phyloP scores from a whole-genome alignment of 345 rosid genomes.

The Arabidopsis arenosa region DNA sequence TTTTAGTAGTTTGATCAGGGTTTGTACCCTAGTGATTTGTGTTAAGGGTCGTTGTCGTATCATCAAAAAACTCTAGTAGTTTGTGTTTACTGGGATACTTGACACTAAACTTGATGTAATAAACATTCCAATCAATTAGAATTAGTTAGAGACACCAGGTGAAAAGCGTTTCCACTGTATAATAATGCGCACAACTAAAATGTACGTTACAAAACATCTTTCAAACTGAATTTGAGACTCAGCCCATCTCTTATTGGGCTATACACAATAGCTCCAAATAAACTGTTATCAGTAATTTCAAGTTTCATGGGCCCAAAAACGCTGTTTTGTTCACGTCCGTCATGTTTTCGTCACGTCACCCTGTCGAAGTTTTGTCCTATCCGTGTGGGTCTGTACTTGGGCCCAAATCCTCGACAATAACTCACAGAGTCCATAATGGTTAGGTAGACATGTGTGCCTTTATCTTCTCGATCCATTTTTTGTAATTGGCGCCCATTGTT shows the following conservation, averaged over 20 bases:
- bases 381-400: slow-evolving; percentile 14
- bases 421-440: slow-evolving; percentile 13
- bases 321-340: not conserved
- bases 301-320: not conserved
- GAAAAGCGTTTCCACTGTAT: not conserved
- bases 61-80: no score
- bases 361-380: not conserved
- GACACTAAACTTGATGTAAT: not conserved
- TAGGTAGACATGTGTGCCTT: slow-evolving; percentile 22
- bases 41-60: no score
- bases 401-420: slow-evolving; percentile 14
- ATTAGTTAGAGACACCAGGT: not conserved
- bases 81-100: no score
- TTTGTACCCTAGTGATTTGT: no score
- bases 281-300: not conserved
- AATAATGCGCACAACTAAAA: no score
- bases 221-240: not conserved
- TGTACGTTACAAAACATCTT: no score
- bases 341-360: not conserved
- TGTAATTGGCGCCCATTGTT: not conserved
- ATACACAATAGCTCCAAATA: not conserved
- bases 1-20: no score
- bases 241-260: slow-evolving; percentile 4
- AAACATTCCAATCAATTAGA: not conserved
- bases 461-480: slow-evolving; percentile 22